phyloP scores from a whole-genome alignment of 805 yeast genomes.

The Schwanniomyces yamadae region DNA sequence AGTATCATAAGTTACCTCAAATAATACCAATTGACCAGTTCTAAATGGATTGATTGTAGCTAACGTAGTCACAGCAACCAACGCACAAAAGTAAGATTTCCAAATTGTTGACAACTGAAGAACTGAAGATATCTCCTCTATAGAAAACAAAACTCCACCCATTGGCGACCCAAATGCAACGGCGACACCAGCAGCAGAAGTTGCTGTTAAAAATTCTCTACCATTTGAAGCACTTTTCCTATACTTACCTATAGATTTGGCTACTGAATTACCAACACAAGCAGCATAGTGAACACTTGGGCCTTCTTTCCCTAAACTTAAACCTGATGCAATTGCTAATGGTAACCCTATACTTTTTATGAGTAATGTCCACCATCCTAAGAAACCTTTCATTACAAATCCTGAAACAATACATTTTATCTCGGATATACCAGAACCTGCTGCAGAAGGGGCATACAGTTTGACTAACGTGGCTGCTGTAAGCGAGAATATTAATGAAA shows the following conservation, averaged over 20 bases:
- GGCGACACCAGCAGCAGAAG: conserved; percentile 97
- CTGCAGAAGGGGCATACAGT: conserved; percentile 80
- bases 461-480: conserved; percentile 69
- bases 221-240: conserved; percentile 44
- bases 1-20: conserved; percentile 84
- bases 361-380: conserved; percentile 67
- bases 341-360: conserved; percentile 84
- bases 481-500: conserved; percentile 62
- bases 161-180: conserved; percentile 97
- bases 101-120: conserved; percentile 79
- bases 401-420: conserved; percentile 94
- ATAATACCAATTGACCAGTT: conserved; percentile 90
- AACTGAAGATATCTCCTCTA: conserved; percentile 82
- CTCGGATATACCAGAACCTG: conserved; percentile 97
- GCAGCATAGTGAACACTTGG: conserved; percentile 98
- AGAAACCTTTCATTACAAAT: conserved; percentile 72
- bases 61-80: conserved; percentile 80
- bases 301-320: conserved; percentile 96
- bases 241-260: conserved; percentile 50
- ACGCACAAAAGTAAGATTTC: conserved; percentile 88
- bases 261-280: conserved; percentile 85
- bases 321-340: conserved; percentile 86
- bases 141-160: conserved; percentile 90
- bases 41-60: conserved; percentile 87
- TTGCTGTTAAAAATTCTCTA: conserved; percentile 74